Evolutionary conservation across 192 early-diverging fungal species (phyloP), one percentile per base, ranked within the genome.

Genomic region (Jimgerdemannia lactiflua): DNA sequence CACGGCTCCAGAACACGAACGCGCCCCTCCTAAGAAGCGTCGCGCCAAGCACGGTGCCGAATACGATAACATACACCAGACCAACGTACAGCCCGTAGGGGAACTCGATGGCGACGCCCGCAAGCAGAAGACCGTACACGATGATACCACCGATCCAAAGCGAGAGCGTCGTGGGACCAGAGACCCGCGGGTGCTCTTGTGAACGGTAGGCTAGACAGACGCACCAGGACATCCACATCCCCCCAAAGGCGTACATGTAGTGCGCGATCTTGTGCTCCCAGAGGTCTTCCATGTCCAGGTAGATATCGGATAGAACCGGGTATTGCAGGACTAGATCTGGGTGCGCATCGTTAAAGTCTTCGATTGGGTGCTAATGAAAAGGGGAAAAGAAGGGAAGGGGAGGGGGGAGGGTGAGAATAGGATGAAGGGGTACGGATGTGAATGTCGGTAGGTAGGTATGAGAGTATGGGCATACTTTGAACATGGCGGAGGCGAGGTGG

Each of bases 231-330:
- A 87, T 87, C n/a, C 80, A 77, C 71, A 85, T 66, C 0, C 80
- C 86, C 8, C 86, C 86, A 7, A 82, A 75, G 3, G 86, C 86
- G 74, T 87, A 87, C 80, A 87, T 81, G 40, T 87, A 87, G 75
- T 87, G 86, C 2, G 82, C 85, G 67, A 85, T 75, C 4, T 70
- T 78, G 63, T 87, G 86, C 43, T 87, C 86, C 84, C 82, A 87
- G n/a, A 77, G 72, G 66, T 85, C 80, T 43, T 82, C 78, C 71
- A 87, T 87, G 40, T 85, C 70, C 42, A 80, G 49, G n/a, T 87
- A 87, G 9, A 85, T 85, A 11, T 83, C 70, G 8, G 75, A 41
- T 3, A 85, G 1, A 3, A 73, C 74, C 8, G 84, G 84, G 54
- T 83, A 82, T 64, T 75, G 71, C 6, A 66, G 70, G 42, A 80